phyloP scores from a whole-genome alignment of 495 filamentous ascomycete genomes.

The Annulohypoxylon maeteangense region DNA sequence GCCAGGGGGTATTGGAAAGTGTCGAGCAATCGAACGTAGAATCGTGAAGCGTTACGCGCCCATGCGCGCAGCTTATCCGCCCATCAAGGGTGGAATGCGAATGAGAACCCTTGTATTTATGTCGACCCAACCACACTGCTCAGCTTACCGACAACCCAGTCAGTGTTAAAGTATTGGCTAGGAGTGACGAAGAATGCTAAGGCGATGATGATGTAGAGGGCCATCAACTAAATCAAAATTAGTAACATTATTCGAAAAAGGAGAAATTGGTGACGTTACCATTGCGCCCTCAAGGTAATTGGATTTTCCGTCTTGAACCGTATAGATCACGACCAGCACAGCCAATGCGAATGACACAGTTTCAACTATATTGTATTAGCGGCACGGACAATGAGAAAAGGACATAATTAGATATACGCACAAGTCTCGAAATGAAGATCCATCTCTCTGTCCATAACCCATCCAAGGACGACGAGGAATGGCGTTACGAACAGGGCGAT shows the following conservation, averaged over 20 bases:
- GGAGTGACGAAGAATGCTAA: conserved; percentile 92
- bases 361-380: conserved; percentile 67
- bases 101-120: conserved; percentile 12
- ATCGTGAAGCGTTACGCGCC: background rate
- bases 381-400: background rate
- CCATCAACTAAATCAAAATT: conserved; percentile 54
- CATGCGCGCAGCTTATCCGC: background rate
- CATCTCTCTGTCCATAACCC: conserved; percentile 83
- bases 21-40: conserved; percentile 12
- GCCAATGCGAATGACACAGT: conserved; percentile 93
- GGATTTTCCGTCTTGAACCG: conserved; percentile 92
- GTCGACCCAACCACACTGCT: conserved; percentile 24
- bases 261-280: conserved; percentile 61
- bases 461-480: conserved; percentile 89
- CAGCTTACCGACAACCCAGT: conserved; percentile 22
- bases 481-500: conserved; percentile 95
- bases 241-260: conserved; percentile 6
- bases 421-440: conserved; percentile 85
- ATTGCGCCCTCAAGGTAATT: conserved; percentile 96
- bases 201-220: conserved; percentile 82
- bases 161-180: conserved; percentile 60
- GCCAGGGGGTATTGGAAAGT: background rate
- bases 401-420: conserved; percentile 43
- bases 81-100: conserved; percentile 12
- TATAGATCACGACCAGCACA: conserved; percentile 89